Conservation (phyloP, 371 early-diverging fungal genomes). For the Smittium culicis region DNA sequence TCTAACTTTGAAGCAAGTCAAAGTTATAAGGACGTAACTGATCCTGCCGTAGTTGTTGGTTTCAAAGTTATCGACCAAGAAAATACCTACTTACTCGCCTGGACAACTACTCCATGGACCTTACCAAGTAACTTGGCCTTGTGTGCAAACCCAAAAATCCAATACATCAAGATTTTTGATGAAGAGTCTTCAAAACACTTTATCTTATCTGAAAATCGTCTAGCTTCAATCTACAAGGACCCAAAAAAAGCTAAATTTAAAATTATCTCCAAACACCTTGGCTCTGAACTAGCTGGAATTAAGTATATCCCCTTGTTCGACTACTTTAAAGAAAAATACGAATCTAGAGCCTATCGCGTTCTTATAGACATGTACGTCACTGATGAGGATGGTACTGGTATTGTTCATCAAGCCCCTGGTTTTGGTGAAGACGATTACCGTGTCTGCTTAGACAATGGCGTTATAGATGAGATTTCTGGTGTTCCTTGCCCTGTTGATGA, state of each 20-base stretch:
- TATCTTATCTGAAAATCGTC: slow-evolving; percentile 72
- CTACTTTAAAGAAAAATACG: slow-evolving; percentile 61
- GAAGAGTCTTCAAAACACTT: slow-evolving; percentile 62
- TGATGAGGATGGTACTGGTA: slow-evolving; percentile 96
- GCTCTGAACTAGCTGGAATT: slow-evolving; percentile 71
- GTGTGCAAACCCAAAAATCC: slow-evolving; percentile 85
- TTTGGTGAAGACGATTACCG: slow-evolving; percentile 99
- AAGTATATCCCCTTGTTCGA: slow-evolving; percentile 88
- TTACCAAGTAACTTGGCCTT: slow-evolving; percentile 94
- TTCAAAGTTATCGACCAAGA: slow-evolving; percentile 85
- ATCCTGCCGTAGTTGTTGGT: slow-evolving; percentile 94
- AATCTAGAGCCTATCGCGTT: slow-evolving; percentile 77
- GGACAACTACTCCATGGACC: slow-evolving; percentile 99
- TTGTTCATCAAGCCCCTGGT: slow-evolving; percentile 99
- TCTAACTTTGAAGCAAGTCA: slow-evolving; percentile 99
- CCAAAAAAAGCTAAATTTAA: slow-evolving; percentile 88
- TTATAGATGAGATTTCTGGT: slow-evolving; percentile 75
- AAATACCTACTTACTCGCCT: slow-evolving; percentile 73
- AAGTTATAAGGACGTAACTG: slow-evolving; percentile 98
- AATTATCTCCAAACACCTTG: slow-evolving; percentile 66
- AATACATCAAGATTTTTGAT: slow-evolving; percentile 90
- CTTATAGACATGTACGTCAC: slow-evolving; percentile 89
- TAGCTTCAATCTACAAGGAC: slow-evolving; percentile 83
- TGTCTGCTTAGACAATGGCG: slow-evolving; percentile 70
- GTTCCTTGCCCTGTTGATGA: slow-evolving; percentile 94